phyloP scores from a whole-genome alignment of 768 basidiomycete species.

The Mycena epipterygia region DNA sequence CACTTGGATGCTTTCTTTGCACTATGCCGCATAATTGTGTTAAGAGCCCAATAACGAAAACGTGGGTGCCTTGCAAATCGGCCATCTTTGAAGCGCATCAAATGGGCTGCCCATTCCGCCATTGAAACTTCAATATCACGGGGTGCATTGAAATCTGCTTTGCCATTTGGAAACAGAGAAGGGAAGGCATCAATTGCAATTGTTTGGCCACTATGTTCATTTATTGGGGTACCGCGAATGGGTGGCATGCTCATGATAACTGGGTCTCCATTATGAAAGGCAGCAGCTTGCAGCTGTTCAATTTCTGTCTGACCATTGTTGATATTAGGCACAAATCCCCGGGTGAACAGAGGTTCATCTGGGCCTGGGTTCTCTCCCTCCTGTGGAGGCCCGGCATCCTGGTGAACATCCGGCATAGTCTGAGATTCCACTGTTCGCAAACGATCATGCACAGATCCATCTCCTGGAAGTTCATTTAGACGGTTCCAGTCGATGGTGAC shows the following conservation, averaged over 20 bases:
- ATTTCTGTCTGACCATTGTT: constrained; percentile 22
- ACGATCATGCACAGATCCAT: constrained; percentile 1
- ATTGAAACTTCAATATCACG: constrained; percentile 27
- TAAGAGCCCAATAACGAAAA: constrained; percentile 40
- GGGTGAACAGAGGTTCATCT: constrained; percentile 15
- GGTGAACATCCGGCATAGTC: neutral
- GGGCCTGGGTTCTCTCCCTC: neutral
- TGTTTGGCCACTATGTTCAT: constrained; percentile 16
- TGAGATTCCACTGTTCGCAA: constrained; percentile 19
- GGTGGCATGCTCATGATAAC: constrained; percentile 29
- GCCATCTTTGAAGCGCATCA: constrained; percentile 35
- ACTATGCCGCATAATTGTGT: constrained; percentile 29
- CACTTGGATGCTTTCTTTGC: constrained; percentile 22
- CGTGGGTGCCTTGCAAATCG: constrained; percentile 40
- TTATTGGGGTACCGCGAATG: constrained; percentile 30
- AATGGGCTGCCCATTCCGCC: constrained; percentile 37
- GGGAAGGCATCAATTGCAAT: constrained; percentile 41
- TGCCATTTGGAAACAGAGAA: constrained; percentile 40
- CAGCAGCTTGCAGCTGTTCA: constrained; percentile 34
- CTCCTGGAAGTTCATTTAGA: neutral
- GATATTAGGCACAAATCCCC: constrained; percentile 28
- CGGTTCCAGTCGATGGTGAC: neutral
- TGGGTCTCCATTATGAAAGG: constrained; percentile 8
- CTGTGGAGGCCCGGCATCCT: constrained; percentile 11
- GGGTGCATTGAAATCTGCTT: constrained; percentile 32